Conservation (phyloP, 805 yeast genomes). For the Hanseniaspora pseudoguilliermondii region DNA sequence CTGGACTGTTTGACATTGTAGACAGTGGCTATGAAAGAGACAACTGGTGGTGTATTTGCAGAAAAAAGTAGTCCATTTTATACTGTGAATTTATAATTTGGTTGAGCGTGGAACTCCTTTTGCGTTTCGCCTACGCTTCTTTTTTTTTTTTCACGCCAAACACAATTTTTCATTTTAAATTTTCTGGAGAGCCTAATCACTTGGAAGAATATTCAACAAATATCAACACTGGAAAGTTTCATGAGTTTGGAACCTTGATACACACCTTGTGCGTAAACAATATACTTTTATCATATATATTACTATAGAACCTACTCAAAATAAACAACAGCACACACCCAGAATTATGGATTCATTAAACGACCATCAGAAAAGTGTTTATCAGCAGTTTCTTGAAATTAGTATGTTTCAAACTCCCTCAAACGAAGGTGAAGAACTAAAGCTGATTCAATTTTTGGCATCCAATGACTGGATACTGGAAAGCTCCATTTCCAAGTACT, state of each 20-base stretch:
- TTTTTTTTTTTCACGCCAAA: too few relatives aligned
- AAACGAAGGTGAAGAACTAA: not conserved
- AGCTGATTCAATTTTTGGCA: not conserved
- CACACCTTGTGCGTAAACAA: too few relatives aligned
- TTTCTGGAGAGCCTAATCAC: too few relatives aligned
- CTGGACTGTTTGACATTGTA: constrained; percentile 52
- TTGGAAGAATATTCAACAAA: too few relatives aligned
- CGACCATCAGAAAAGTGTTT: not conserved
- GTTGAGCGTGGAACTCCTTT: too few relatives aligned
- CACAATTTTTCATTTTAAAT: too few relatives aligned
- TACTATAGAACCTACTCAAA: not conserved
- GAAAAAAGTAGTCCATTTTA: constrained; percentile 25
- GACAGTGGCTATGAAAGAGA: constrained; percentile 81
- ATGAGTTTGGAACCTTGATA: not conserved
- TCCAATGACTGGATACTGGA: constrained; percentile 11
- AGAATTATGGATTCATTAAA: not conserved
- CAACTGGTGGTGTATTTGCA: constrained; percentile 74
- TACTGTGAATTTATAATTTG: too few relatives aligned
- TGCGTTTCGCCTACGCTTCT: too few relatives aligned
- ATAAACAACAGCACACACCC: not conserved
- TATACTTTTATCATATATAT: too few relatives aligned
- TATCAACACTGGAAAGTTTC: not conserved
- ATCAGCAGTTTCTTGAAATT: constrained; percentile 3
- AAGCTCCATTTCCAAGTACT: not conserved
- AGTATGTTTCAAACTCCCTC: not conserved